Evolutionary conservation across 1,139 yeast species (phyloP).

Genomic region (Pichia sp.): DNA sequence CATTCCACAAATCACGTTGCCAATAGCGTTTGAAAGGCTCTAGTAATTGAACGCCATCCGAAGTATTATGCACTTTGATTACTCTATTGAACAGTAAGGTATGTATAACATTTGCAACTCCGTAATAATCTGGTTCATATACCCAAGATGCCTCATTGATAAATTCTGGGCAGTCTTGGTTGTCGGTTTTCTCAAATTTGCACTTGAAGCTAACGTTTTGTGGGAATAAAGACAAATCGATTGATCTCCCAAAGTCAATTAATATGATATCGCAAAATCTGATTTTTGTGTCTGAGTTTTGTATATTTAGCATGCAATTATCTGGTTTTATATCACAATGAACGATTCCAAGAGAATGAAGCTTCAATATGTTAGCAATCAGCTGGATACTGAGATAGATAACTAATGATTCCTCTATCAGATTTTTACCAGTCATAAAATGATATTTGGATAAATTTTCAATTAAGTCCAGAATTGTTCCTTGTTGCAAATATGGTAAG

Average conservation of each 20-base stretch:
- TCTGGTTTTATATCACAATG: slow-evolving; percentile 90
- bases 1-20: slow-evolving; percentile 71
- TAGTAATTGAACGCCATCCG: slow-evolving; percentile 37
- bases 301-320: slow-evolving; percentile 74
- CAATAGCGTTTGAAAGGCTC: slow-evolving; percentile 67
- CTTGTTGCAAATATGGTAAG: slow-evolving; percentile 66
- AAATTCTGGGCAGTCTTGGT: slow-evolving; percentile 78
- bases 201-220: slow-evolving; percentile 46
- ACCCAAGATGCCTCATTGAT: slow-evolving; percentile 62
- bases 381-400: slow-evolving; percentile 61
- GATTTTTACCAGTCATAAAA: slow-evolving; percentile 27
- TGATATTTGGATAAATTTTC: slow-evolving; percentile 40
- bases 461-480: slow-evolving; percentile 72
- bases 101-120: slow-evolving; percentile 74
- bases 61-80: slow-evolving; percentile 41
- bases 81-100: slow-evolving; percentile 65
- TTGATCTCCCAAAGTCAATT: slow-evolving; percentile 81
- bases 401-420: slow-evolving; percentile 57
- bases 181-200: slow-evolving; percentile 48
- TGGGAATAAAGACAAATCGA: slow-evolving; percentile 62
- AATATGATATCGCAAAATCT: slow-evolving; percentile 44
- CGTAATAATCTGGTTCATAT: slow-evolving; percentile 81
- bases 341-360: slow-evolving; percentile 64
- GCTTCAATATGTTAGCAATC: slow-evolving; percentile 26
- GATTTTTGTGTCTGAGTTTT: slow-evolving; percentile 13